Conservation (phyloP, 2,329 filamentous ascomycete species). For the Verticillium longisporum region DNA sequence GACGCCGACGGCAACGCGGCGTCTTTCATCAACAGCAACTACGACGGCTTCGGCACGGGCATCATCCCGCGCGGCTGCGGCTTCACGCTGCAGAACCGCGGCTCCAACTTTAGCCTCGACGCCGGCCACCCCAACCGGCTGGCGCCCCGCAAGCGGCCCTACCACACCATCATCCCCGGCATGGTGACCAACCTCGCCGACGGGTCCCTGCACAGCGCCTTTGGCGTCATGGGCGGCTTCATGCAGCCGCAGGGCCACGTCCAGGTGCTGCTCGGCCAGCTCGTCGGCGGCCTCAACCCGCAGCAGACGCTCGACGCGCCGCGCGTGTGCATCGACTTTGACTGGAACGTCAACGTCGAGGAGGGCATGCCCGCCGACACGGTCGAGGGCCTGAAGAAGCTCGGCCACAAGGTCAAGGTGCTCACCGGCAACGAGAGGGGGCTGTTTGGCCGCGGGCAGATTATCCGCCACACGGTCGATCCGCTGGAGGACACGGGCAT, state of each 20-base stretch:
- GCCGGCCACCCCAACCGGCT: slow-evolving; percentile 71
- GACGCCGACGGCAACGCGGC: slow-evolving; percentile 83
- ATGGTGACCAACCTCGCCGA: slow-evolving; percentile 75
- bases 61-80: slow-evolving; percentile 84
- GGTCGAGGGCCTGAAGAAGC: slow-evolving; percentile 54
- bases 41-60: slow-evolving; percentile 76
- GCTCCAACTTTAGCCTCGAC: slow-evolving; percentile 73
- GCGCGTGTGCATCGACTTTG: slow-evolving; percentile 71
- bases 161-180: slow-evolving; percentile 96
- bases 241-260: slow-evolving; percentile 98
- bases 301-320: slow-evolving; percentile 89
- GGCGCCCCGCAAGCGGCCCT: slow-evolving; percentile 78
- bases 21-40: slow-evolving; percentile 96
- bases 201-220: slow-evolving; percentile 72
- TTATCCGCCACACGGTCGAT: slow-evolving; percentile 74
- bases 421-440: slow-evolving; percentile 58
- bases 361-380: slow-evolving; percentile 69
- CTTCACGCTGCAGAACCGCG: slow-evolving; percentile 92
- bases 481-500: slow-evolving; percentile 59
- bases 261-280: slow-evolving; percentile 84
- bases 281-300: slow-evolving; percentile 73
- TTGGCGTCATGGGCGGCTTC: slow-evolving; percentile 96
- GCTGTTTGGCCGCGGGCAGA: slow-evolving; percentile 79
- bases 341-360: slow-evolving; percentile 68
- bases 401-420: slow-evolving; percentile 70